These are phyloP conservation scores for Hygrophila difformis DNA, from an alignment of 257 asterid species.

Conservation along the genomic window DNA sequence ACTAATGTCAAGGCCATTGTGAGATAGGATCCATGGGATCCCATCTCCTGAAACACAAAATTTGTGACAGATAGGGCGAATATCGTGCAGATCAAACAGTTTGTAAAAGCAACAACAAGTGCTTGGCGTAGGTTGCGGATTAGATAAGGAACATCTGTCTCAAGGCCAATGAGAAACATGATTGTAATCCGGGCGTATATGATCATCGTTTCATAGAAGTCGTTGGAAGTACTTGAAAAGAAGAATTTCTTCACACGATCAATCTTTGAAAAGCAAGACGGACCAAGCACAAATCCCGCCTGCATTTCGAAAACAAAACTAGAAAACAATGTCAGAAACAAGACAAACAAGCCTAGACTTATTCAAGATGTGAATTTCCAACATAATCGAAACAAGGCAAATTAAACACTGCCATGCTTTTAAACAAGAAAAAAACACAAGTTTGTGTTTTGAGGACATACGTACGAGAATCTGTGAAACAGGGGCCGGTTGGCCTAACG, in stretches of 20 bases:
- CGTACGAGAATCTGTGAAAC: constrained; percentile 98
- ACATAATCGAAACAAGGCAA: too few species aligned
- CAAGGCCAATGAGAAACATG: constrained; percentile 92
- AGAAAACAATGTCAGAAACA: too few species aligned
- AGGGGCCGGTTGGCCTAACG: constrained; percentile 88
- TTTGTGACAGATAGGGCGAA: constrained; percentile 66
- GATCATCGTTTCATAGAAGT: constrained; percentile 77
- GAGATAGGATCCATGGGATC: constrained; percentile 36
- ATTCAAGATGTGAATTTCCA: too few species aligned
- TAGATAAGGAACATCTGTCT: constrained; percentile 72
- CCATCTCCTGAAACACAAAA: constrained; percentile 54
- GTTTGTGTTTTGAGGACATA: constrained; percentile 46
- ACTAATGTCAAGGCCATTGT: constrained; percentile 51
- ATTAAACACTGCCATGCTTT: too few species aligned
- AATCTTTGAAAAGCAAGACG: constrained; percentile 71
- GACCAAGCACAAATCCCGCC: constrained; percentile 97
- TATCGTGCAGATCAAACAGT: constrained; percentile 55
- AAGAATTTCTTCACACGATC: constrained; percentile 37
- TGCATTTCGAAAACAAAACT: constrained; percentile 14
- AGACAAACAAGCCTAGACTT: too few species aligned
- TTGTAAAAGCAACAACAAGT: constrained; percentile 47
- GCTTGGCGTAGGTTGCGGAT: constrained; percentile 61
- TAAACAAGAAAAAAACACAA: too few species aligned
- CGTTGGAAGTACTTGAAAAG: constrained; percentile 42
- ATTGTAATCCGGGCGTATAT: constrained; percentile 67